Evolutionary conservation across 176 grass and related monocot species (phyloP).

Genomic region (Avena atlantica): DNA sequence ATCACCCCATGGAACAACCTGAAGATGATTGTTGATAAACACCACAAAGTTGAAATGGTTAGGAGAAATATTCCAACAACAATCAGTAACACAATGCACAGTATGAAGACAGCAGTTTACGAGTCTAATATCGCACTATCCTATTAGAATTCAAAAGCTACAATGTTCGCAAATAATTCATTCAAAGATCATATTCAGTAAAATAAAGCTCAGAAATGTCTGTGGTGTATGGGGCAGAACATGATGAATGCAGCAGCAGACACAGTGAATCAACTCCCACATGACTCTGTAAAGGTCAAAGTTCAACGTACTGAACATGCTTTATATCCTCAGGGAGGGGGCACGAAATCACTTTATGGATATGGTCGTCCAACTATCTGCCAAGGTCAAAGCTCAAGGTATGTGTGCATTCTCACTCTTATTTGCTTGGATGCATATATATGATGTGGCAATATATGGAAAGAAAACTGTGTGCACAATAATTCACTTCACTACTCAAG

Average conservation of each 20-base stretch:
- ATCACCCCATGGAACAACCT: constrained; percentile 98
- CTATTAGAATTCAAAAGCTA: constrained; percentile 13
- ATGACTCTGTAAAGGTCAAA: constrained; percentile 30
- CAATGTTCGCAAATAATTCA: not conserved
- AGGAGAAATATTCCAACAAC: not conserved
- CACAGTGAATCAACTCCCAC: constrained; percentile 37
- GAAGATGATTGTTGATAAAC: not conserved
- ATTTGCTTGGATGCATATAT: constrained; percentile 29
- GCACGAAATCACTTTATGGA: constrained; percentile 50
- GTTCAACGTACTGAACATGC: constrained; percentile 38
- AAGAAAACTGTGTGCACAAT: not conserved
- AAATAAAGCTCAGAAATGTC: not conserved
- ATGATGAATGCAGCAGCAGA: constrained; percentile 34
- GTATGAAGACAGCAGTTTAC: not conserved
- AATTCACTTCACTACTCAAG: constrained; percentile 8
- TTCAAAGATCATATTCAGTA: constrained; percentile 11
- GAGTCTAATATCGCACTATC: not conserved
- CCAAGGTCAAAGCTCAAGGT: not conserved
- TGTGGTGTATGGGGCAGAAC: constrained; percentile 16
- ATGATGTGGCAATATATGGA: not conserved
- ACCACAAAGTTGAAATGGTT: not conserved
- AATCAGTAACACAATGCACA: not conserved
- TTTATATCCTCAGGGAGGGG: constrained; percentile 42
- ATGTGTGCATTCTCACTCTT: constrained; percentile 15
- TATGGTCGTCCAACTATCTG: constrained; percentile 30